Base-by-base conservation (phyloP, 1,284 basidiomycete genomes). In the Singerocomus inundabilis region DNA sequence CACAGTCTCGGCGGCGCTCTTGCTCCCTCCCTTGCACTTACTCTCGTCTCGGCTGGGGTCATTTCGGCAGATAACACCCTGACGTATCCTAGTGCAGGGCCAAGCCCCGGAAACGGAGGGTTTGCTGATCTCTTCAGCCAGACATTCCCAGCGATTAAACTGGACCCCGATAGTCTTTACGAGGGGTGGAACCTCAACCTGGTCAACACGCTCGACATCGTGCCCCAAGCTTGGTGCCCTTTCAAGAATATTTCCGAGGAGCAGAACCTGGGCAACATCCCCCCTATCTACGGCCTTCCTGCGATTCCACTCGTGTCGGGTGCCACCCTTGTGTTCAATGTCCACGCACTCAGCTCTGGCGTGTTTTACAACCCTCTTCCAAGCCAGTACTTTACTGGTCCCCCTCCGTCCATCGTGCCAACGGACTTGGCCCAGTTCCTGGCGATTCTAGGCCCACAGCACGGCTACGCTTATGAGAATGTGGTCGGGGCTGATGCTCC, bases 151-250 rank as follows among this genome's bases (percentile, higher is more conserved):
- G 1, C 44, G 12, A 26, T 30, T 25, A 36, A 34, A 36, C 9
- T 40, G 9, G 31, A 10, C 5, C 15, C 12, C 5, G 18, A 21
- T 5, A 1, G 16, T 15, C 29, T 34, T 21, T 56, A 56, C 36
- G 24, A 54, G 18, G 49, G 44, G 18, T 57, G 56, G 56, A 58
- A 56, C 40, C 44, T 35, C 25, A 56, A 56, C 37, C 37, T 58
- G 18, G 47, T n/a, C n/a, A n/a, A n/a, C n/a, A n/a, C n/a, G n/a
- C n/a, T n/a, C n/a, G n/a, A n/a, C n/a, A n/a, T n/a, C n/a, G n/a
- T n/a, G n/a, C n/a, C n/a, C n/a, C n/a, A n/a, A n/a, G n/a, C n/a
- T n/a, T n/a, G n/a, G n/a, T n/a, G n/a, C n/a, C n/a, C n/a, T n/a
- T n/a, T n/a, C n/a, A n/a, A n/a, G n/a, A n/a, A n/a, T n/a, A n/a